A percentile compares a stretch with the other conserved stretches of the same genome.
phyloP scores from a whole-genome alignment of 495 filamentous ascomycete species.

The Hypoxylon lienhwacheense region DNA sequence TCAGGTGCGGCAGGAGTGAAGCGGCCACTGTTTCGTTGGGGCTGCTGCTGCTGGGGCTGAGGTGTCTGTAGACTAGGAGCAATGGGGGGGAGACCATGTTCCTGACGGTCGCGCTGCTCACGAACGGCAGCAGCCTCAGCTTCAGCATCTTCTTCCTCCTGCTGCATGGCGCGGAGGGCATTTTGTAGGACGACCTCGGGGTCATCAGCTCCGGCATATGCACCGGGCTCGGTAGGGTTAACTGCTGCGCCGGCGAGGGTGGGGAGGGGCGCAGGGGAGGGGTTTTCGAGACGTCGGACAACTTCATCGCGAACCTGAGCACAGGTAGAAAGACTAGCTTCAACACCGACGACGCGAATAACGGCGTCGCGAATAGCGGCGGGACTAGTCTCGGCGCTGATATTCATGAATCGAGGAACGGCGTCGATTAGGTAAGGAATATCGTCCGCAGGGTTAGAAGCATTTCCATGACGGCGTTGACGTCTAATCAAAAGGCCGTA shows the following conservation, averaged over 20 bases:
- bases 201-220: slow-evolving; percentile 44
- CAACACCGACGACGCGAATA: slow-evolving; percentile 50
- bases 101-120: slow-evolving; percentile 49
- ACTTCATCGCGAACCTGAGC: slow-evolving; percentile 55
- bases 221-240: slow-evolving; percentile 29
- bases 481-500: slow-evolving; percentile 54
- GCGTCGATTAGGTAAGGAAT: slow-evolving; percentile 53
- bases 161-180: slow-evolving; percentile 50
- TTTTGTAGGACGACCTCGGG: slow-evolving; percentile 55
- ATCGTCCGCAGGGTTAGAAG: slow-evolving; percentile 49
- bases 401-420: slow-evolving; percentile 52
- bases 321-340: slow-evolving; percentile 49
- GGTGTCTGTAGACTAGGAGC: slow-evolving; percentile 35
- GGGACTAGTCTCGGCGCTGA: slow-evolving; percentile 50
- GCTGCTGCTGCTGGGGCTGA: slow-evolving; percentile 10
- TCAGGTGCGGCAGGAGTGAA: slow-evolving; percentile 37
- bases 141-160: slow-evolving; percentile 54
- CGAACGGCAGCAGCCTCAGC: slow-evolving; percentile 48
- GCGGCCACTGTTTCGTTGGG: slow-evolving; percentile 14
- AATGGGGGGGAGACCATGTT: slow-evolving; percentile 46
- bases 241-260: slow-evolving; percentile 31
- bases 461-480: slow-evolving; percentile 49
- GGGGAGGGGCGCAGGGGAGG: slow-evolving; percentile 26
- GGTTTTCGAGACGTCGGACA: slow-evolving; percentile 47
- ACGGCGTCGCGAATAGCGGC: slow-evolving; percentile 51